Base-by-base conservation (phyloP, 257 asterid species). In the Penstemon davidsonii region DNA sequence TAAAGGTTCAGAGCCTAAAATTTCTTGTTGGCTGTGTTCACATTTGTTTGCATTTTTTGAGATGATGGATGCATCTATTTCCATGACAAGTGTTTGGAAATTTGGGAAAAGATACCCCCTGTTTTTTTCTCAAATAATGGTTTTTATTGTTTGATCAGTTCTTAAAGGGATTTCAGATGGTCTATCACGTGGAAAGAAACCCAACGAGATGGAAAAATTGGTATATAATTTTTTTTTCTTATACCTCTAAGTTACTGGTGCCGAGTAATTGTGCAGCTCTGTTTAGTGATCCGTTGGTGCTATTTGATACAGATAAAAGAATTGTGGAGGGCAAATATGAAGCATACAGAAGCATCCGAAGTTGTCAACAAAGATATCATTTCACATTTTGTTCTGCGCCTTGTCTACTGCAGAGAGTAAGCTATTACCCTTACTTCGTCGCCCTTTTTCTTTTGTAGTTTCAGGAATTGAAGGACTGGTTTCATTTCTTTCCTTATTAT, bases 391-490 rank as follows among this genome's bases (percentile, higher is more conserved):
- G 99, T 88, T 67, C 78, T 94, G 70, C 91, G 99, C 53, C 96
- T 94, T 11, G 96, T 88, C 54, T 94, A 88, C 81, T 94, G 99
- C 76, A 87, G 99, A 79, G 88, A 92, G 99, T 93, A 80, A 80
- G 84, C 25, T 55, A 12, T 42, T 73, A n/a, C 13, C 47, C 65
- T 67, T 52, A 8, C 33, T 44, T 41, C 18, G 5, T 58, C 50
- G 36, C 36, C 6, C 41, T 46, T 73, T 64, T 54, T 54, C 59
- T 60, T 55, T 33, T 40, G 49, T 45, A 37, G 42, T 59, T 61
- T 9, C 61, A 64, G 53, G 18, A 25, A 47, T 71, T 41, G 33
- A 60, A n/a, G 33, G 64, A 47, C 56, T 45, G 56, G 54, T 60
- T 62, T 47, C 56, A 3, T 62, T 54, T 62, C 10, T 70, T 66